Evolutionary conservation across 2,329 filamentous ascomycete species (phyloP), one percentile per base, ranked within the genome.

Genomic region (Taxawa tesnikishii): DNA sequence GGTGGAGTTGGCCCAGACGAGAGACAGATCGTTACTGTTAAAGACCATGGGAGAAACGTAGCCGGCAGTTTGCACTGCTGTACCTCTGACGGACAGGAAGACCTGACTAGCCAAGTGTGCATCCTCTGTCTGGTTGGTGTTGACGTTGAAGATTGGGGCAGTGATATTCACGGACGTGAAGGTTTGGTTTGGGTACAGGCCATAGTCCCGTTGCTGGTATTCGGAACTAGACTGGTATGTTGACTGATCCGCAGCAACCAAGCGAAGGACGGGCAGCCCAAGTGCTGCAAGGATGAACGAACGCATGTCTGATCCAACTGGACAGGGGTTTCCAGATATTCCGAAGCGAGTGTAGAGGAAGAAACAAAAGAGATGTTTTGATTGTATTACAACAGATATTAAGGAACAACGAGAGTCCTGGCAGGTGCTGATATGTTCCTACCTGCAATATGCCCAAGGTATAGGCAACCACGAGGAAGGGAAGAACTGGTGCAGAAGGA

Each of bases 181-280:
- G 1, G 42, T 44, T 17, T 53, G 46, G 9, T 47, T 44, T 10
- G 56, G 55, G 38, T 55, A 58, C 10, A 43, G 26, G 14, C 56
- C 56, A 33, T 52, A 56, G 2, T 41, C 41, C 9, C 47, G 49
- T n/a, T 43, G 31, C 33, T 60, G 56, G 40, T 53, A 60, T 6
- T 40, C 33, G 3, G 32, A 36, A n/a, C 29, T 29, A n/a, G n/a
- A n/a, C 3, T 24, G 32, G 19, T 36, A 29, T 11, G 26, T 25
- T 8, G 34, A 3, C n/a, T 36, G 34, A 15, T 36, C 34, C 13
- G 29, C 34, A 15, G 31, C 14, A 11, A 26, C 34, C 6, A 36
- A 11, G 11, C 15, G 21, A 19, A 23, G 9, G 4, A 31, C 13
- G 10, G 34, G 29, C 19, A 36, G 26, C 19, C 19, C 19, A 23